Evolutionary conservation across 441 rosid species (phyloP).

Genomic region (Gossypium armourianum): DNA sequence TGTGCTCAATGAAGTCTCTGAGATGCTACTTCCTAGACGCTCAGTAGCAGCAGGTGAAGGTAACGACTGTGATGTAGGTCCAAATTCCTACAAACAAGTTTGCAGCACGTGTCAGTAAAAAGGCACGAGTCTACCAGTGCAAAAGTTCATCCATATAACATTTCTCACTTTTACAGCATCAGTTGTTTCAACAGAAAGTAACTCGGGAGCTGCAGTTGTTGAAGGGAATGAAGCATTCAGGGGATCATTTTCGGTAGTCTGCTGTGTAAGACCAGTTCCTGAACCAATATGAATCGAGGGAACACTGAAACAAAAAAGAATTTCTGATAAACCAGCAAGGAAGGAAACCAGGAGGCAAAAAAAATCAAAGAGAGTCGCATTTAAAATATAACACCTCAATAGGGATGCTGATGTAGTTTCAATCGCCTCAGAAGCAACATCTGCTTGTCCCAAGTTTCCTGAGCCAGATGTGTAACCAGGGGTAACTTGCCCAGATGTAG

Average conservation of each 20-base stretch:
- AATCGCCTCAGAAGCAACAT: slow-evolving; percentile 48
- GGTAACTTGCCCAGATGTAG: slow-evolving; percentile 45
- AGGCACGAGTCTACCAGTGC: slow-evolving; percentile 1
- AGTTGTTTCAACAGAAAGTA: slow-evolving; percentile 38
- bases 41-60: slow-evolving; percentile 51
- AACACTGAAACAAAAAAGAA: slow-evolving; percentile 32
- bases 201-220: slow-evolving; percentile 40
- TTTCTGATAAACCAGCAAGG: slow-evolving; percentile 13
- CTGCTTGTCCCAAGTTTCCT: slow-evolving; percentile 47
- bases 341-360: background rate
- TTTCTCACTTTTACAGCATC: slow-evolving; percentile 46
- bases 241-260: slow-evolving; percentile 38
- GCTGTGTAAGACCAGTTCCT: slow-evolving; percentile 37
- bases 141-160: slow-evolving; percentile 3
- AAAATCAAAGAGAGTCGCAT: background rate
- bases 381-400: slow-evolving; percentile 39
- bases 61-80: slow-evolving; percentile 40
- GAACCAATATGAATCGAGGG: slow-evolving; percentile 42
- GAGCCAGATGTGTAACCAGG: slow-evolving; percentile 38
- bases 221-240: slow-evolving; percentile 36
- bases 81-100: slow-evolving; percentile 40
- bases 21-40: slow-evolving; percentile 41
- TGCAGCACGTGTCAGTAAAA: slow-evolving; percentile 20
- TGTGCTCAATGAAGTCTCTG: slow-evolving; percentile 67
- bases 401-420: slow-evolving; percentile 49